Conservation (phyloP, 257 asterid genomes). For the Fraxinus excelsior region DNA sequence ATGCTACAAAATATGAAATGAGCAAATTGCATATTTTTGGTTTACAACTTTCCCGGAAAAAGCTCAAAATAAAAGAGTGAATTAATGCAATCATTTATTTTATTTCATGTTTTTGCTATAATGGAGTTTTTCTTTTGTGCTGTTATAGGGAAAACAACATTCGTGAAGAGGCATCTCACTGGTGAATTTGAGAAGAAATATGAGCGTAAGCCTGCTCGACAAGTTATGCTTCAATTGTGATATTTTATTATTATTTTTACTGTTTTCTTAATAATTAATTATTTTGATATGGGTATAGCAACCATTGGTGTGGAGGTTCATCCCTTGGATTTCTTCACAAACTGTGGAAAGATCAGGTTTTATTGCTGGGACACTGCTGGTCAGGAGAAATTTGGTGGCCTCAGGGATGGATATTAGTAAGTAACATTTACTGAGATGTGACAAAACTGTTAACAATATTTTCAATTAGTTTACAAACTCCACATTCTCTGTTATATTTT, state of each 20-base stretch:
- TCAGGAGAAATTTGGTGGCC: constrained; percentile 91
- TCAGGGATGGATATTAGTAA: constrained; percentile 91
- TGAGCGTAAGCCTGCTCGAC: constrained; percentile 57
- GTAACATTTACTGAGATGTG: constrained; percentile 23
- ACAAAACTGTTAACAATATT: too few species aligned
- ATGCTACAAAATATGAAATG: not conserved
- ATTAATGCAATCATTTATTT: not conserved
- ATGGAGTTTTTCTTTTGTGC: not conserved
- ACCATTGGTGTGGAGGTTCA: constrained; percentile 93
- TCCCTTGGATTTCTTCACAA: constrained; percentile 78
- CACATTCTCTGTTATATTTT: too few species aligned
- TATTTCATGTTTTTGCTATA: not conserved
- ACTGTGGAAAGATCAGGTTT: constrained; percentile 74
- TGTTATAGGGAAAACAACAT: constrained; percentile 76
- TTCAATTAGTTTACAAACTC: too few species aligned
- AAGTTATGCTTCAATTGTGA: not conserved
- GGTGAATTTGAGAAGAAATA: constrained; percentile 96
- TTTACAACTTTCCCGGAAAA: too few species aligned
- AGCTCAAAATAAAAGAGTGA: not conserved
- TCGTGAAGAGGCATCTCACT: constrained; percentile 86
- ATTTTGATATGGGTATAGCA: constrained; percentile 41
- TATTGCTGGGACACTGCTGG: constrained; percentile 98
- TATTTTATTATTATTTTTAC: not conserved
- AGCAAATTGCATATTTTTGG: not conserved
- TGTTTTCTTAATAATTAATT: not conserved